These are phyloP conservation scores for Papilionanthe hybrid DNA, from an alignment of 116 monocot species.

Conservation along the genomic window DNA sequence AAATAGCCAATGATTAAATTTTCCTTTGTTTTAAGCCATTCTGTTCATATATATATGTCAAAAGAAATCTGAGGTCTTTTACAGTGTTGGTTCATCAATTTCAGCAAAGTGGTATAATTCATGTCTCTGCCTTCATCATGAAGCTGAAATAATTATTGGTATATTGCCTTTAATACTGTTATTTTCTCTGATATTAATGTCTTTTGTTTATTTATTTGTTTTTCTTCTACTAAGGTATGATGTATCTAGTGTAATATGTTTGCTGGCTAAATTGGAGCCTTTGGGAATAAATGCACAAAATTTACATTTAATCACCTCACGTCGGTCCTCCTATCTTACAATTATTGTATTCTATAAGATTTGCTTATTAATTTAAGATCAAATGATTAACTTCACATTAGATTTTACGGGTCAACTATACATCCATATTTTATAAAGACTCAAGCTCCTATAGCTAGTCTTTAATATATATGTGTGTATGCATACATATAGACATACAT, in stretches of 20 bases:
- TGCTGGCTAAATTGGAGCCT: neutral
- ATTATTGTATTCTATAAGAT: no score
- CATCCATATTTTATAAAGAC: no score
- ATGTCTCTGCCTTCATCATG: neutral
- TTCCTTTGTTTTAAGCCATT: neutral
- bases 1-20: neutral
- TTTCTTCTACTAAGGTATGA: neutral
- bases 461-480: no score
- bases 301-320: no score
- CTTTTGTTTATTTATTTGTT: neutral
- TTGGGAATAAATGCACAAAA: no score
- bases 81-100: neutral
- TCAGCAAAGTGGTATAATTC: neutral
- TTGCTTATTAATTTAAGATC: no score
- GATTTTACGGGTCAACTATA: no score
- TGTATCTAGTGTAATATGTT: neutral
- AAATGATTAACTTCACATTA: no score
- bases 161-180: neutral
- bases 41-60: neutral
- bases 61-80: neutral
- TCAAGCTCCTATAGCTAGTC: no score
- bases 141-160: neutral
- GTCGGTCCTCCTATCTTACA: no score
- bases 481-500: no score
- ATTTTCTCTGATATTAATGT: neutral